Conservation (phyloP, 352 stramenopile species). For the Phytophthora pistaciae region DNA sequence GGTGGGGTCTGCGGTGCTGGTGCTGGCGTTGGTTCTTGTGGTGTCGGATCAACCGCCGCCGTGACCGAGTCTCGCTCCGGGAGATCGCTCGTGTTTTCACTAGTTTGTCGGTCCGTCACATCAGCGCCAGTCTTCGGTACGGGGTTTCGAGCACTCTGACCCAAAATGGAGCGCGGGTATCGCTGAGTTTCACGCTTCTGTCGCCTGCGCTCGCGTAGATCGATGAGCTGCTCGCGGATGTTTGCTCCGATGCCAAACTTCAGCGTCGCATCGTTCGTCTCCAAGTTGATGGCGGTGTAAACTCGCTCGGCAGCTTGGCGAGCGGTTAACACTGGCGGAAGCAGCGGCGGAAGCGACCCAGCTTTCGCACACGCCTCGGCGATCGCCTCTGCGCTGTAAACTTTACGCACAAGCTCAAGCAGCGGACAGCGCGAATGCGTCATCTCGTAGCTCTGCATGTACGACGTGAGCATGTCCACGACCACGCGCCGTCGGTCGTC, state of each 20-base stretch:
- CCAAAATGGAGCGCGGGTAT: background rate
- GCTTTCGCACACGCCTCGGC: slow-evolving; percentile 25
- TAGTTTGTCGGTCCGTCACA: background rate
- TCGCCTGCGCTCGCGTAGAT: slow-evolving; percentile 29
- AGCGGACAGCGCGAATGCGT: slow-evolving; percentile 29
- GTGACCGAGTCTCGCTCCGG: background rate
- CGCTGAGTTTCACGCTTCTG: slow-evolving; percentile 8
- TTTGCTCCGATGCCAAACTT: slow-evolving; percentile 41
- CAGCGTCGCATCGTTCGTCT: slow-evolving; percentile 32
- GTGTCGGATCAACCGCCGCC: background rate
- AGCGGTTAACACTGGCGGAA: slow-evolving; percentile 19
- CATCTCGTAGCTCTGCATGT: slow-evolving; percentile 43
- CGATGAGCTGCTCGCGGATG: slow-evolving; percentile 33
- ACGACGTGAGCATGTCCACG: slow-evolving; percentile 39
- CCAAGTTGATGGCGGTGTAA: slow-evolving; percentile 37
- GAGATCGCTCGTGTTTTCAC: background rate
- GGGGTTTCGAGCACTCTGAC: background rate
- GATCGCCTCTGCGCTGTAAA: slow-evolving; percentile 33
- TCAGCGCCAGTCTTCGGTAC: background rate
- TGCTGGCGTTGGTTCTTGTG: background rate
- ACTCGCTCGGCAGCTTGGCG: slow-evolving; percentile 32
- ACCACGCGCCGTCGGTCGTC: slow-evolving; percentile 39
- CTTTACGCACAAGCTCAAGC: slow-evolving; percentile 35
- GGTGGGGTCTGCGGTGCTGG: background rate
- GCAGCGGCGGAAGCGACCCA: slow-evolving; percentile 8